Conservation (phyloP, 1,284 basidiomycete genomes). For the Grifola frondosa region DNA sequence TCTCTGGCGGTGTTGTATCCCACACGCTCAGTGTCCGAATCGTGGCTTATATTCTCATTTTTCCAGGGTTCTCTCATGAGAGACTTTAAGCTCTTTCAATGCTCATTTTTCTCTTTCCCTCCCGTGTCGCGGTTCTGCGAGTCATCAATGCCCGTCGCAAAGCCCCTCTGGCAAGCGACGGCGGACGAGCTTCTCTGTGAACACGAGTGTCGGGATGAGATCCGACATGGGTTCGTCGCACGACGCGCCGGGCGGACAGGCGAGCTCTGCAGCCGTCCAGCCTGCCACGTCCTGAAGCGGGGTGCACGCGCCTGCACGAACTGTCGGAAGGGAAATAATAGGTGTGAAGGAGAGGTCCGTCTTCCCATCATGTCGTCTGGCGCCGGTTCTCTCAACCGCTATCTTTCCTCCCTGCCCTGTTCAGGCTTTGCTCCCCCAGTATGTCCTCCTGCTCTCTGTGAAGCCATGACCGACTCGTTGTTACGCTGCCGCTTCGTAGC, state of each 20-base stretch:
- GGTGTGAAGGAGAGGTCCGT: slow-evolving; percentile 84
- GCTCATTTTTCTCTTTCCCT: too few relatives aligned
- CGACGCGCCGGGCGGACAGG: slow-evolving; percentile 18
- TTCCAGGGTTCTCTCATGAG: too few relatives aligned
- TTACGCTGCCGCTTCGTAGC: slow-evolving; percentile 40
- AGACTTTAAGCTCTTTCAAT: too few relatives aligned
- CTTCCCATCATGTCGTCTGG: slow-evolving; percentile 23
- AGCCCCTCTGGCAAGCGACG: slow-evolving; percentile 30
- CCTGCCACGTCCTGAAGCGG: slow-evolving; percentile 70
- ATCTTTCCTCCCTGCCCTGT: slow-evolving; percentile 76
- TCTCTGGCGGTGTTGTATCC: too few relatives aligned
- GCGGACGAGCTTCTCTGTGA: slow-evolving; percentile 25
- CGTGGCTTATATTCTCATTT: too few relatives aligned
- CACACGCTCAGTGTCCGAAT: too few relatives aligned
- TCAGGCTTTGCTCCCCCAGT: slow-evolving; percentile 90
- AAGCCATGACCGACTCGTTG: neutral
- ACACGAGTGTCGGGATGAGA: slow-evolving; percentile 20
- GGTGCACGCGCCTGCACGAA: slow-evolving; percentile 78
- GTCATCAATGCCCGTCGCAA: too few relatives aligned
- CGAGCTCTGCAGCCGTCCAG: slow-evolving; percentile 20
- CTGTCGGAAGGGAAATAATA: slow-evolving; percentile 89
- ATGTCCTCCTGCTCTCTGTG: slow-evolving; percentile 31
- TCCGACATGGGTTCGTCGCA: slow-evolving; percentile 22
- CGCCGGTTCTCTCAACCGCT: too few relatives aligned
- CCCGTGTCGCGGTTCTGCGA: too few relatives aligned